Percentiles rank a stretch among this genome's conserved stretches.
phyloP scores from a whole-genome alignment of 1,284 basidiomycete species.

The Naganishia sp. region DNA sequence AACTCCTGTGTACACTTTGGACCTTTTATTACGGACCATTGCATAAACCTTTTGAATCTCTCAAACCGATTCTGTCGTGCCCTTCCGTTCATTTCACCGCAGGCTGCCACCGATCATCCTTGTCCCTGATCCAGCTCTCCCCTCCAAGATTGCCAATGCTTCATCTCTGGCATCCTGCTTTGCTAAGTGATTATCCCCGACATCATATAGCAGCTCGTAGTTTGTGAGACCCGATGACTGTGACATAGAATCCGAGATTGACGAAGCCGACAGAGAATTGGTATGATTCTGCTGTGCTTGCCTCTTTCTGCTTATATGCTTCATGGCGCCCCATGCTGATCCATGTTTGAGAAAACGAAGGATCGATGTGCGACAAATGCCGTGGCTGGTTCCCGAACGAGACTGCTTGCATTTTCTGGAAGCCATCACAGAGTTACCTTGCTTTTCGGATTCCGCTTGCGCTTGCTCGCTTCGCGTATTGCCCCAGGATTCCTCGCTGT shows the following conservation, averaged over 20 bases:
- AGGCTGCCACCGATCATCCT: not conserved
- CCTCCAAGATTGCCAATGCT: conserved; percentile 14
- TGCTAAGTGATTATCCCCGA: not conserved
- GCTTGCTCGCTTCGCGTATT: not conserved
- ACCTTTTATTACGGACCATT: no score
- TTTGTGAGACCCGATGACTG: not conserved
- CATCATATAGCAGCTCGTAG: not conserved
- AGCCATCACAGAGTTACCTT: not conserved
- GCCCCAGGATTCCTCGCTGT: conserved; percentile 19
- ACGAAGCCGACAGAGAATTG: not conserved
- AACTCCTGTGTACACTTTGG: no score
- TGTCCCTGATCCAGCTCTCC: not conserved
- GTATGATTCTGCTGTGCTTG: not conserved
- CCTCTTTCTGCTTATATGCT: not conserved
- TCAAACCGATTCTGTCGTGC: no score
- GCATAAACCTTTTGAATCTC: no score
- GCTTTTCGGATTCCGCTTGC: not conserved
- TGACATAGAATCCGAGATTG: not conserved
- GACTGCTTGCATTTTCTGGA: not conserved
- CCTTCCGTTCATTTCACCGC: no score
- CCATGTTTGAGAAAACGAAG: conserved; percentile 3
- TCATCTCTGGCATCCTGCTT: not conserved
- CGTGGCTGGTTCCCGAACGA: not conserved
- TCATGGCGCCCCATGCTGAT: conserved; percentile 18
- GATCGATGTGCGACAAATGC: not conserved